Evolutionary conservation across 2,329 filamentous ascomycete genomes (phyloP).

Genomic region (Dactylellina cionopaga): DNA sequence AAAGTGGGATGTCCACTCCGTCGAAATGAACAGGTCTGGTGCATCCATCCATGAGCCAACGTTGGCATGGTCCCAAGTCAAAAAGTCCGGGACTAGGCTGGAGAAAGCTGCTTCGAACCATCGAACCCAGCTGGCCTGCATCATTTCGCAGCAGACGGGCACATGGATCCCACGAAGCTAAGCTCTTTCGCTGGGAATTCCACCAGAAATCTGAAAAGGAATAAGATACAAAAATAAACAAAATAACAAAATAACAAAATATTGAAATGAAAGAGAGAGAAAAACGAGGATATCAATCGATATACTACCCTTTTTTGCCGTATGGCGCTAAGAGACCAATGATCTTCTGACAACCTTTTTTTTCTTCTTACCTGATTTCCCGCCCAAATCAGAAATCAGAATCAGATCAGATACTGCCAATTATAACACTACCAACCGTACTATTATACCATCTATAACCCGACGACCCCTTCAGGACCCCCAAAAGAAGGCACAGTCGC

Average conservation of each 20-base stretch:
- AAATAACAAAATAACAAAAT: too few species aligned
- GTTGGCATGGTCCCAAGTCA: constrained; percentile 9
- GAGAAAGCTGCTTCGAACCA: constrained; percentile 1
- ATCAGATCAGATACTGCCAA: constrained; percentile 11
- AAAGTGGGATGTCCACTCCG: constrained; percentile 30
- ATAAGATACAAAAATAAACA: constrained; percentile 9
- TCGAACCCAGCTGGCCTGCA: constrained; percentile 29
- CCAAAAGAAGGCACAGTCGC: constrained; percentile 20
- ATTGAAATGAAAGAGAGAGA: too few species aligned
- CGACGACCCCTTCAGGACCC: too few species aligned
- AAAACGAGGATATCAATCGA: too few species aligned
- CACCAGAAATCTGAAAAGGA: not conserved
- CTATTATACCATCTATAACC: too few species aligned
- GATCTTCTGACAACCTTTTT: constrained; percentile 52
- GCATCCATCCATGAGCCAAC: not conserved
- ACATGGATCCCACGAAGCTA: constrained; percentile 24
- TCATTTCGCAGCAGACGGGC: constrained; percentile 30
- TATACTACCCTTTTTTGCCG: constrained; percentile 52
- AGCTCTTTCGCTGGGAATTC: constrained; percentile 7
- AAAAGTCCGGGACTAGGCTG: constrained; percentile 12
- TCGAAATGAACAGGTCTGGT: not conserved
- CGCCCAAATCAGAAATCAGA: constrained; percentile 19
- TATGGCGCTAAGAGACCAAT: constrained; percentile 52
- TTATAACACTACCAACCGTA: too few species aligned
- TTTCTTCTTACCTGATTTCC: too few species aligned